phyloP scores from a whole-genome alignment of 1,284 basidiomycete genomes.

The Pseudomicrostroma phylloplanum region DNA sequence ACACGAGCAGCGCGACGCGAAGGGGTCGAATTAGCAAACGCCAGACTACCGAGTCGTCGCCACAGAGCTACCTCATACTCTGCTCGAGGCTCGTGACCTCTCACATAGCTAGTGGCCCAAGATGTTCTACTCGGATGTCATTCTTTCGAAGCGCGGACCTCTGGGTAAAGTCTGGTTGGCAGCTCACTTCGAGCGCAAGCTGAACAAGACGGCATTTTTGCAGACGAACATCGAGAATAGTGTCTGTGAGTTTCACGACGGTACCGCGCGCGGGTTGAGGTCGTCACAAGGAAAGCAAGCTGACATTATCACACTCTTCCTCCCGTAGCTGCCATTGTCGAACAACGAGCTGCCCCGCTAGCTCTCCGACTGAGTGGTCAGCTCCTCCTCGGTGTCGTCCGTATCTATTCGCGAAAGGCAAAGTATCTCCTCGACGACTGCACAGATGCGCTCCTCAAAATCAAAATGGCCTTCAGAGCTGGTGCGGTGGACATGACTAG shows the following conservation, averaged over 20 bases:
- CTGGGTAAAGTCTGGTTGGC: conserved; percentile 97
- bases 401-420: conserved; percentile 94
- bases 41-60: too few relatives aligned
- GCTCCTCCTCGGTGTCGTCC: conserved; percentile 85
- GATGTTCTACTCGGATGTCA: conserved; percentile 84
- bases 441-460: conserved; percentile 88
- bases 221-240: conserved; percentile 90
- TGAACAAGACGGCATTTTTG: conserved; percentile 87
- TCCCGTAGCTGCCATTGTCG: conserved; percentile 56
- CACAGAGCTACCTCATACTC: too few relatives aligned
- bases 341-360: conserved; percentile 74
- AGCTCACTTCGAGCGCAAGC: conserved; percentile 95
- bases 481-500: conserved; percentile 90
- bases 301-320: neutral
- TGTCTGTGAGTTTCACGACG: conserved; percentile 62
- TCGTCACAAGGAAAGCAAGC: conserved; percentile 1
- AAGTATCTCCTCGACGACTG: conserved; percentile 97
- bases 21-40: too few relatives aligned
- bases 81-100: too few relatives aligned
- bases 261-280: too few relatives aligned
- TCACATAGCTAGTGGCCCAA: neutral
- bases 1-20: too few relatives aligned
- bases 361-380: conserved; percentile 91
- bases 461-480: conserved; percentile 91
- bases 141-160: conserved; percentile 84